phyloP scores from a whole-genome alignment of 169 alveolate species.

The Plasmodium coatneyi region DNA sequence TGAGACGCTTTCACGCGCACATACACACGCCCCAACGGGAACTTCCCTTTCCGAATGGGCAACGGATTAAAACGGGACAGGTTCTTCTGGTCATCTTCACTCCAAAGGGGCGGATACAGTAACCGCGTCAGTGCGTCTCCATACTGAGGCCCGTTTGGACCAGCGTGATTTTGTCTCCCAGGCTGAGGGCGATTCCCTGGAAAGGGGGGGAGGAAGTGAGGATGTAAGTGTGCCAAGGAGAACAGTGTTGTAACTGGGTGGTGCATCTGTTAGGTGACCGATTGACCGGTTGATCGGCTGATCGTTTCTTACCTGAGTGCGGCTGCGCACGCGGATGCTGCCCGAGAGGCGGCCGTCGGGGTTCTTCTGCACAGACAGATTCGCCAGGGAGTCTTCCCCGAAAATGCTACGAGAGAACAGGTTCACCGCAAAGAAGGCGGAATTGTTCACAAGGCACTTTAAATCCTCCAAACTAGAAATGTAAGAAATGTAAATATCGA shows the following conservation, averaged over 20 bases:
- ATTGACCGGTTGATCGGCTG: neutral
- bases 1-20: neutral
- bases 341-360: conserved; percentile 78
- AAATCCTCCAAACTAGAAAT: conserved; percentile 74
- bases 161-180: conserved; percentile 68
- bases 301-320: conserved; percentile 74
- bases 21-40: neutral
- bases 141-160: conserved; percentile 49
- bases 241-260: neutral
- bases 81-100: neutral
- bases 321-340: conserved; percentile 78
- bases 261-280: neutral
- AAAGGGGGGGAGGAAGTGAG: neutral
- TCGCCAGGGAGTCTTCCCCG: conserved; percentile 94
- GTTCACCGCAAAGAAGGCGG: conserved; percentile 92
- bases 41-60: no score
- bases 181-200: conserved; percentile 74
- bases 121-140: neutral
- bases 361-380: conserved; percentile 85
- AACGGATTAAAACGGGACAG: neutral
- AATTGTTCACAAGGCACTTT: conserved; percentile 66
- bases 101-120: neutral
- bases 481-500: conserved; percentile 76
- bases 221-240: neutral
- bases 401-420: conserved; percentile 91